Evolutionary conservation across 2,329 filamentous ascomycete species (phyloP), one percentile per base, ranked within the genome.

Genomic region (Onygena corvina): DNA sequence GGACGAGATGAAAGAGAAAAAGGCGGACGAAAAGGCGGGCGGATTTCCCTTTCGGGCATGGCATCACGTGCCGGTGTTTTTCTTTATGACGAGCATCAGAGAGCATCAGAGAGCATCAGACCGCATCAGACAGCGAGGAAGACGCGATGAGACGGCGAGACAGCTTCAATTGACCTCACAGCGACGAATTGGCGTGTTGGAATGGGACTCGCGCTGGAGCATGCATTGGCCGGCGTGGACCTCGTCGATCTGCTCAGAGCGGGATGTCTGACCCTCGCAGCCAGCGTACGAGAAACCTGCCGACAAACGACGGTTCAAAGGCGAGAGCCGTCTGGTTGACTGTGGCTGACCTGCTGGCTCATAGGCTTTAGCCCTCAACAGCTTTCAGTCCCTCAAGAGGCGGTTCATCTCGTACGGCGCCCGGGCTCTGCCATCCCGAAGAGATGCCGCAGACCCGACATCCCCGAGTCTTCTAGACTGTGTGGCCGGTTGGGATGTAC

Each of bases 371-470:
- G 60, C 72, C 45, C 65, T 77, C 52, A 72, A 71, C 60, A 62
- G 68, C 53, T 63, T 76, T 35, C 72, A 75, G 51, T 61, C 70
- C 36, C 64, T 81, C 45, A 70, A 70, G 55, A 57, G 59, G 50
- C 76, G 78, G 47, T 81, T 81, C 61, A 67, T 82, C 46, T 65
- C 71, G 44, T 83, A 83, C 61, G 79, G 79, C 48, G 71, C 77
- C 48, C 74, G 78, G 59, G 66, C 73, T 14, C 63, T 57, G 40
- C 54, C 59, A 29, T 52, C 36, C 50, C 35, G 52, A 51, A 16
- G 50, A 52, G 27, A 18, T 23, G 4, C 27, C 25, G 23, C 36
- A 14, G 51, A 49, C 54, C 54, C 20, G 6, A 20, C 25, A 4
- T 18, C 48, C 21, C 7, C 16, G 12, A 11, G 25, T 31, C 40